phyloP scores from a whole-genome alignment of 768 basidiomycete genomes.

The Lyophyllum atratum region DNA sequence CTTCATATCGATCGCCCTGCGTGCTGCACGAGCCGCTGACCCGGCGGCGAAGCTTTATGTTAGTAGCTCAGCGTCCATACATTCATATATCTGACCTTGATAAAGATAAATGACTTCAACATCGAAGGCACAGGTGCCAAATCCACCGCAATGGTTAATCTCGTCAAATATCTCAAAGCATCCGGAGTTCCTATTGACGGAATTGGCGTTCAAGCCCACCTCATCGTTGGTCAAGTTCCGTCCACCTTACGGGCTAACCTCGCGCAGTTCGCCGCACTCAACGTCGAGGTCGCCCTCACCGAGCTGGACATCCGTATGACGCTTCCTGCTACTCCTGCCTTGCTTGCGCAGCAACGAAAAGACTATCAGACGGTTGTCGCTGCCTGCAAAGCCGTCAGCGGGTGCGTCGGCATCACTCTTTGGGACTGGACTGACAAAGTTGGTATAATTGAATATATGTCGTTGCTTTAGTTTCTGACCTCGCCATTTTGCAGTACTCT shows the following conservation, averaged over 20 bases:
- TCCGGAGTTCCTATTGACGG: constrained; percentile 58
- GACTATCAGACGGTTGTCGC: constrained; percentile 58
- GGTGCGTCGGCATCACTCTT: constrained; percentile 47
- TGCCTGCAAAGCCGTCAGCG: constrained; percentile 47
- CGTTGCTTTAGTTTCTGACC: not conserved
- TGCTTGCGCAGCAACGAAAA: constrained; percentile 53
- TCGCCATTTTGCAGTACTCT: constrained; percentile 29
- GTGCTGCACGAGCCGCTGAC: constrained; percentile 56
- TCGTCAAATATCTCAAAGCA: constrained; percentile 48
- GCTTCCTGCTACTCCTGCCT: constrained; percentile 48
- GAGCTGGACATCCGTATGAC: constrained; percentile 69
- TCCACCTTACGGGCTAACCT: constrained; percentile 47
- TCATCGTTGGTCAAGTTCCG: constrained; percentile 60
- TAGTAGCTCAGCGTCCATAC: constrained; percentile 2
- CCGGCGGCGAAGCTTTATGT: constrained; percentile 59
- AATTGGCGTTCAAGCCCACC: constrained; percentile 61
- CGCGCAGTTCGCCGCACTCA: constrained; percentile 54
- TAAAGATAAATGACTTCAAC: constrained; percentile 44
- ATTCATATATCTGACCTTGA: too few species aligned
- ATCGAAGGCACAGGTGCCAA: constrained; percentile 49
- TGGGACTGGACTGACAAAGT: constrained; percentile 50
- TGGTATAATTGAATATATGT: not conserved
- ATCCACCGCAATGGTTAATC: constrained; percentile 53
- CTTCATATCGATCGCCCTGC: constrained; percentile 55
- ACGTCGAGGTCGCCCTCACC: constrained; percentile 69